These are phyloP conservation scores for Blumeriella jaapii DNA, from an alignment of 2,329 filamentous ascomycete genomes.

Conservation along the genomic window DNA sequence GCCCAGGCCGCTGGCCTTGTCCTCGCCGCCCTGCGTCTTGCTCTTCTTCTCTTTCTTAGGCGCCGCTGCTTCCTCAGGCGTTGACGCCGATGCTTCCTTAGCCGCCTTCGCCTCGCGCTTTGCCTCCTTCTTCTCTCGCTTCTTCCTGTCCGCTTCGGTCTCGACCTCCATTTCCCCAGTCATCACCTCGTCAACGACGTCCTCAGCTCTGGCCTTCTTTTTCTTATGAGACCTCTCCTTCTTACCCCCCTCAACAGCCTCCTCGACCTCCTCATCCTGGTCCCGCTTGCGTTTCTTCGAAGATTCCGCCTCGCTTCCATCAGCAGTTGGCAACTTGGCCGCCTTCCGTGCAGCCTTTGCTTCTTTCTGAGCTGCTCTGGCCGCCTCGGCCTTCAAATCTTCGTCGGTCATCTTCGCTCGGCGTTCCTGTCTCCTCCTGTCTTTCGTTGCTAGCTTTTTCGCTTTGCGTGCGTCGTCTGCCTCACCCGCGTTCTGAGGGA, in stretches of 20 bases:
- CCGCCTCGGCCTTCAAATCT: slow-evolving; percentile 1
- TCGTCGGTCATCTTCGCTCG: not conserved
- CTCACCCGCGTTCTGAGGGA: slow-evolving; percentile 1
- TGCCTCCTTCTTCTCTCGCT: slow-evolving; percentile 8
- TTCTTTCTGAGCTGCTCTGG: slow-evolving; percentile 1
- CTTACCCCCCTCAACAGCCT: slow-evolving; percentile 11
- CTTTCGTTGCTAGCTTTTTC: slow-evolving; percentile 6
- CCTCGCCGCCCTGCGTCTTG: slow-evolving; percentile 4
- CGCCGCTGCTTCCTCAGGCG: slow-evolving; percentile 8
- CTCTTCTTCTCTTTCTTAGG: slow-evolving; percentile 4
- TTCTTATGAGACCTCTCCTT: slow-evolving; percentile 3
- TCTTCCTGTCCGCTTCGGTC: slow-evolving; percentile 9
- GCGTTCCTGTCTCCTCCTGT: slow-evolving; percentile 6
- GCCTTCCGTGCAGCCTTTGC: slow-evolving; percentile 1
- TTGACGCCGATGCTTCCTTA: too few relatives aligned
- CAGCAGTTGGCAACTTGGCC: slow-evolving; percentile 1
- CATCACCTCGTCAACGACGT: not conserved
- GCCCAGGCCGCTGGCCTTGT: too few relatives aligned
- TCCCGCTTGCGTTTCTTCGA: slow-evolving; percentile 9
- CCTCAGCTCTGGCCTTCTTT: not conserved
- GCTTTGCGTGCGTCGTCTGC: slow-evolving; percentile 5
- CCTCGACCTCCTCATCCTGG: slow-evolving; percentile 2
- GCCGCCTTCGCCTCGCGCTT: slow-evolving; percentile 8
- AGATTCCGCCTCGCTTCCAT: not conserved
- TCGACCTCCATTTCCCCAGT: slow-evolving; percentile 2